These are phyloP conservation scores for Phytophthora nicotianae DNA, from an alignment of 352 stramenopile genomes.

Conservation along the genomic window DNA sequence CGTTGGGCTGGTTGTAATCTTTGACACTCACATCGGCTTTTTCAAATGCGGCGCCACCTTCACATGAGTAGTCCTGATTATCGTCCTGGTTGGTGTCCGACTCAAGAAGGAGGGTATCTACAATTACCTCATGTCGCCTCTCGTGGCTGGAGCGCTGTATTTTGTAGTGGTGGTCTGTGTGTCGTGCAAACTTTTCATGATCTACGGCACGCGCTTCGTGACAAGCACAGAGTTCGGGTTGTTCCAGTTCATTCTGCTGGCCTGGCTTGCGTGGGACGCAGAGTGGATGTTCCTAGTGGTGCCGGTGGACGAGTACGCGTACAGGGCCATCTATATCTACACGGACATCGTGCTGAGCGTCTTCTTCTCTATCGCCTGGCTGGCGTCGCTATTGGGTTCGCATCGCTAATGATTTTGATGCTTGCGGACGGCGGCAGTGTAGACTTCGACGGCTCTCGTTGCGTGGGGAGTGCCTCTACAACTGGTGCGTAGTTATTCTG, in stretches of 20 bases:
- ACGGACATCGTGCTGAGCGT: constrained; percentile 51
- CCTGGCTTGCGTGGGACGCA: constrained; percentile 48
- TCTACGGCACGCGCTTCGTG: constrained; percentile 34
- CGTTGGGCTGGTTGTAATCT: constrained; percentile 32
- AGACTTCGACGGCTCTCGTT: constrained; percentile 3
- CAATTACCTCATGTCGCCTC: constrained; percentile 26
- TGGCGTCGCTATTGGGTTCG: constrained; percentile 21
- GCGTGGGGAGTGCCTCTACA: not conserved
- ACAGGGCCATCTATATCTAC: constrained; percentile 60
- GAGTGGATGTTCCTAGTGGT: constrained; percentile 49
- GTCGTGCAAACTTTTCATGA: constrained; percentile 23
- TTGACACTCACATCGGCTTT: constrained; percentile 43
- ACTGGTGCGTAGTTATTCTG: constrained; percentile 16
- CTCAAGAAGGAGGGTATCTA: constrained; percentile 14
- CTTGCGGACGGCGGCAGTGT: constrained; percentile 8
- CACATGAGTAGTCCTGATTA: constrained; percentile 36
- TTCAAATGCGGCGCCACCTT: constrained; percentile 50
- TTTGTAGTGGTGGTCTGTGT: constrained; percentile 26
- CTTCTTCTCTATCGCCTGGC: constrained; percentile 30
- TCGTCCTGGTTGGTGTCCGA: constrained; percentile 27
- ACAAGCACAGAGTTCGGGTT: constrained; percentile 30
- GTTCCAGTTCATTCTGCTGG: constrained; percentile 44
- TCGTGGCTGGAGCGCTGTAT: constrained; percentile 21
- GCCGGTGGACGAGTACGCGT: constrained; percentile 48
- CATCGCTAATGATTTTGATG: constrained; percentile 23